Evolutionary conservation across 2,329 filamentous ascomycete genomes (phyloP), one percentile per base, ranked within the genome.

Genomic region (Xylariaceae sp.): DNA sequence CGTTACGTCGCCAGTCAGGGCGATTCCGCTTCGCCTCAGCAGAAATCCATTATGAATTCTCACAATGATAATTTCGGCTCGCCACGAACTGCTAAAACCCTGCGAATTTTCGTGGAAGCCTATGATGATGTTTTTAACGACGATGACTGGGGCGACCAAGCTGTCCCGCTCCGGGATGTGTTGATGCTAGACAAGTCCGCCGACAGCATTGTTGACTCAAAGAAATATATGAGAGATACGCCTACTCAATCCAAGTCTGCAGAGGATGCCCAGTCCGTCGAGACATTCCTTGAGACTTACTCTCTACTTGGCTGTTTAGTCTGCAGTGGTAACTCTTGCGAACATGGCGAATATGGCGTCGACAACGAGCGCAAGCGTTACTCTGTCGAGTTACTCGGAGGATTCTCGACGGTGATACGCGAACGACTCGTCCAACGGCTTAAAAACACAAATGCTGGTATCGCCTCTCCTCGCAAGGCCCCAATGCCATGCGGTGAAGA

Each of bases 271-370:
- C 64, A 66, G 65, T 47, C 71, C 66, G 72, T 76, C 9, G 77
- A 80, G 60, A 72, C 72, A 27, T 73, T 75, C 37, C 64, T 84
- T 29, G 77, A 78, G 47, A 83, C 78, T 1, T 81, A 83, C 62
- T 75, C 75, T 34, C 73, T 80, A 7, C 72, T 84, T 12, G 78
- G 78, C 9, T 84, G 81, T 60, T 68, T 81, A n/a, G 76, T 83
- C 50, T 84, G 81, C 67, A 80, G 76, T 62, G 79, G 79, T 49
- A 77, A 83, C 64, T 81, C 80, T 9, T 84, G 81, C 56, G 81
- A 84, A 62, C 81, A 84, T 58, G 81, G 80, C 45, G 80, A 83
- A 51, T 83, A 81, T 50, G 77, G 80, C 52, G 66, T 69, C 5
- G 76, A 78, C 49, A 79, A 80, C 56, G 79, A 81, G 61, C 74